Base-by-base conservation (phyloP, 352 stramenopile species). In the Phytophthora europaea region DNA sequence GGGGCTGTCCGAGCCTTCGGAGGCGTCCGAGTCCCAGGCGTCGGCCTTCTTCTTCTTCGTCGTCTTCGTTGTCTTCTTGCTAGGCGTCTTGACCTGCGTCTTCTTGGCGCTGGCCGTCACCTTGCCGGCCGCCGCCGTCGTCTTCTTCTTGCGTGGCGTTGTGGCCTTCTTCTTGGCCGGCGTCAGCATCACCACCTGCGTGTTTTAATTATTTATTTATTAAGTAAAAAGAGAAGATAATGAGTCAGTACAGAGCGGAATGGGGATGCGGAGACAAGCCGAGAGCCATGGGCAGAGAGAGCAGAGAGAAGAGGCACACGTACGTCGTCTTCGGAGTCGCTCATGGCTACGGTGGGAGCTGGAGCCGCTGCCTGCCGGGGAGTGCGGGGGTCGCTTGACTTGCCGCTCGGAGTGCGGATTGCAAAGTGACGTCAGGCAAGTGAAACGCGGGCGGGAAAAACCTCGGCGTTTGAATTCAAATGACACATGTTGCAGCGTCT, bases 241-340 rank as follows among this genome's bases (percentile, higher is more conserved):
- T 74, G 47, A 61, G 64, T 61, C 31, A 67, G 52, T 61, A 55
- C 12, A 26, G n/a, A 13, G 10, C 52, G 28, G 28, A 22, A 8
- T 10, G 10, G 43, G 48, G 15, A 45, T 48, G 18, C 33, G 33
- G 47, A 22, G 26, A 40, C 20, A n/a, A 40, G 23, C 34, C 62
- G 16, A 33, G 34, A 28, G 31, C 26, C 18, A 63, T 23, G 15
- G 16, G 2, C 38, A 16, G 43, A 62, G 22, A 69, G 55, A 61
- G 58, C 13, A 73, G 3, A 33, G 22, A 31, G 16, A 0, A 28
- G 20, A 18, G 15, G 45, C 3, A 16, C 53, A 83, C 81, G 55
- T 54, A 90, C 83, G 55, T 88, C 79, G 31, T 88, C 75, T 55
- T 88, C 81, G 7, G 81, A 88, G 56, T 83, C 80, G 61, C 79